Conservation (phyloP, 179 eudicot genomes). For the Sideroxylon spinosum region DNA sequence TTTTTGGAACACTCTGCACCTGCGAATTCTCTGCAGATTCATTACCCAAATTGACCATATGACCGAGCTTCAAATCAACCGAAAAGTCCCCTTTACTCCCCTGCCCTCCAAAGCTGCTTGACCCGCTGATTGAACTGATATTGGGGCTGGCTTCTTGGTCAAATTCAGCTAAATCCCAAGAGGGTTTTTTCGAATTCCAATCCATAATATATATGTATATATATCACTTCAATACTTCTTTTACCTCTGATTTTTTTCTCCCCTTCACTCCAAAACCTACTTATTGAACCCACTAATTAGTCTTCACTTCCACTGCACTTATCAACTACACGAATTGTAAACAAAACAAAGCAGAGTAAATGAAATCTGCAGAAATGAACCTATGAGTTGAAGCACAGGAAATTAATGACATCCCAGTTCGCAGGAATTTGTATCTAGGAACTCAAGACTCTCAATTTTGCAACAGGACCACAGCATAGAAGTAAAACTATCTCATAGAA, state of each 20-base stretch:
- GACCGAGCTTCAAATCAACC: conserved; percentile 32
- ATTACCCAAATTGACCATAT: conserved; percentile 21
- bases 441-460: neutral
- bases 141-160: conserved; percentile 19
- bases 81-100: conserved; percentile 21
- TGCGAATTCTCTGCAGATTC: conserved; percentile 14
- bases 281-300: neutral
- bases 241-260: neutral
- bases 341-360: conserved; percentile 3
- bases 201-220: conserved; percentile 14
- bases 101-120: conserved; percentile 19
- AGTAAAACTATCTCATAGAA: neutral
- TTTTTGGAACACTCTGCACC: conserved; percentile 11
- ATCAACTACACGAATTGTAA: conserved; percentile 5
- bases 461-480: neutral
- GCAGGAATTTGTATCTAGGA: neutral
- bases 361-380: neutral
- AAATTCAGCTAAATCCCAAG: conserved; percentile 27
- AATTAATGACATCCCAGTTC: conserved; percentile 10
- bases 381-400: neutral
- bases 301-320: neutral
- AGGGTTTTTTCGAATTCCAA: conserved; percentile 28
- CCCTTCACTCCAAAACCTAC: neutral
- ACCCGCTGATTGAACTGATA: conserved; percentile 17
- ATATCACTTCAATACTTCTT: neutral